Base-by-base conservation (phyloP, 2,329 filamentous ascomycete genomes). In the Nannizziopsis arthrosporioides region DNA sequence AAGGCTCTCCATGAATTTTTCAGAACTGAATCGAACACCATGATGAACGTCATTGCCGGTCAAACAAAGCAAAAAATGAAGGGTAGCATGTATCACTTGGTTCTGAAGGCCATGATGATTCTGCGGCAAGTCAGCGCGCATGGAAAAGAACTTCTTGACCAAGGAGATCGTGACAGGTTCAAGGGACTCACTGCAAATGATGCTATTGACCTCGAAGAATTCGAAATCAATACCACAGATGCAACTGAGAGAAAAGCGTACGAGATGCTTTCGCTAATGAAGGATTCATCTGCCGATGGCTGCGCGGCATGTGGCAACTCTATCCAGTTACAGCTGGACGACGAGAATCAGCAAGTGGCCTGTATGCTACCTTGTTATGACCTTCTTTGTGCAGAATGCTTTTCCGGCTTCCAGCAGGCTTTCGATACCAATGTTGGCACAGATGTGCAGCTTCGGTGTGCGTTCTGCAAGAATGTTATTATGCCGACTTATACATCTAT, bases 71-170 rank as follows among this genome's bases (percentile, higher is more conserved):
- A 79, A 53, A 77, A 78, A 53, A 73, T 92, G 44, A 84, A 84
- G 36, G 90, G 89, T 37, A 86, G 83, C 56, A 84, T 85, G n/a
- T 95, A 94, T 60, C 89, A 92, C 41, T 86, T 94, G 57, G 92
- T 98, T 41, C 69, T 98, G 52, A 89, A 92, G 55, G 85, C 87
- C 3, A 94, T 98, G 59, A 76, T 93, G 55, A 83, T 90, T 27
- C 77, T 98, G 14, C 85, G 92, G 8, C 75, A 94, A 36, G 84
- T 96, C 44, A 95, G 89, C 61, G 92, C 89, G 1, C 90, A 95
- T 62, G 92, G 92, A n/a, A 84, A 84, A 54, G 90, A 96, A 51
- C 76, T 98, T 6, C 74, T 98, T 2, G 85, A 81, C 49, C 80
- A 89, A 32, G 83, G 90, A 15, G 90, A 96, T 58, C 70, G 94